A percentile compares a stretch with the other conserved stretches of the same genome.
Conservation (phyloP, 306 rosid genomes). For the Ormosia emarginata region DNA sequence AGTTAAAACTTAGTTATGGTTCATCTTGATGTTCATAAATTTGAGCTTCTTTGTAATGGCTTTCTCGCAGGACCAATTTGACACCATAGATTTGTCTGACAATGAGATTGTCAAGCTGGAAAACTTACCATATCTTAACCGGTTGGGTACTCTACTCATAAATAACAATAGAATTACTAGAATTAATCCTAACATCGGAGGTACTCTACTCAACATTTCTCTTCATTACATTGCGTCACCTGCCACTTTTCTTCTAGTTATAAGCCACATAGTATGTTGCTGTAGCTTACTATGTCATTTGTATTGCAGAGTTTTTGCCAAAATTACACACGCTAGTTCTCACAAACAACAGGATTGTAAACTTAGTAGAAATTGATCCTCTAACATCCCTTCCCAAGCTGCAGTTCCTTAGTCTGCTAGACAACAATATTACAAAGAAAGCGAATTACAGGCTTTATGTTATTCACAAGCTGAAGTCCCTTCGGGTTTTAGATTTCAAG, state of each 20-base stretch:
- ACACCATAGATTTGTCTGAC: slow-evolving; percentile 86
- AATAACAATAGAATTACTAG: slow-evolving; percentile 91
- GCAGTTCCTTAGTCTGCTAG: slow-evolving; percentile 80
- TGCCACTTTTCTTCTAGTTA: background rate
- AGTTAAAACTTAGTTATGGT: background rate
- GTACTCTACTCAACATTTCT: slow-evolving; percentile 27
- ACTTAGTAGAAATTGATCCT: slow-evolving; percentile 91
- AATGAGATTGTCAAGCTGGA: slow-evolving; percentile 95
- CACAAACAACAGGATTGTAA: slow-evolving; percentile 92
- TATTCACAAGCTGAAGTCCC: slow-evolving; percentile 64
- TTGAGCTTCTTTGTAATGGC: background rate
- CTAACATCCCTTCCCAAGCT: slow-evolving; percentile 71
- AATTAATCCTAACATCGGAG: slow-evolving; percentile 82
- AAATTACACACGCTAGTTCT: slow-evolving; percentile 82
- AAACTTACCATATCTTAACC: slow-evolving; percentile 77
- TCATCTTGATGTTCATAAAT: background rate
- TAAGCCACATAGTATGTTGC: background rate
- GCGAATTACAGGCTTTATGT: slow-evolving; percentile 83
- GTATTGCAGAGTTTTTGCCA: slow-evolving; percentile 75
- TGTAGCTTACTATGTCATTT: slow-evolving; percentile 16
- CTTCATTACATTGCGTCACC: background rate
- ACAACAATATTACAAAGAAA: slow-evolving; percentile 85
- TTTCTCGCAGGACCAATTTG: slow-evolving; percentile 85
- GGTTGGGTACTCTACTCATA: slow-evolving; percentile 83
- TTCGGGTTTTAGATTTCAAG: slow-evolving; percentile 88